Evolutionary conservation across 1,284 basidiomycete genomes (phyloP).

Genomic region (Ustilago curta): DNA sequence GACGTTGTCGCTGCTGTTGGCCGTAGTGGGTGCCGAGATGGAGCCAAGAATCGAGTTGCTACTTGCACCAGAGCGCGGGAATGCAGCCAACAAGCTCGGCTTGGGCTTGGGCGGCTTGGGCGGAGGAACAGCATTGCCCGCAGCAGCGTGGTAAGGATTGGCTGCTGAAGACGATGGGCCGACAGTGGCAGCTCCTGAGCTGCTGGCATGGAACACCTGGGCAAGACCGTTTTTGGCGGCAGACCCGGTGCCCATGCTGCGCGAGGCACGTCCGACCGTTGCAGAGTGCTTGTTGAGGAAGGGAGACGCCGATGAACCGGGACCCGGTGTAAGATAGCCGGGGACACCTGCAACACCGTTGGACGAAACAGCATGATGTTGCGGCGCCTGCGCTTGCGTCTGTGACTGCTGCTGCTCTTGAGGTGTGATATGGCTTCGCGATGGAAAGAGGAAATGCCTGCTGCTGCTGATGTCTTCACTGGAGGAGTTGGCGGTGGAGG

Average conservation of each 20-base stretch:
- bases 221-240: constrained; percentile 34
- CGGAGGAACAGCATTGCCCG: constrained; percentile 17
- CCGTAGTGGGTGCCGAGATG: constrained; percentile 20
- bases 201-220: constrained; percentile 21
- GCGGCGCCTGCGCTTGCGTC: neutral
- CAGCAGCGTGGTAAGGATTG: neutral
- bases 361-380: neutral
- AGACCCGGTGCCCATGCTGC: constrained; percentile 10
- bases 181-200: constrained; percentile 15
- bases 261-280: constrained; percentile 36
- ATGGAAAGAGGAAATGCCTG: constrained; percentile 20
- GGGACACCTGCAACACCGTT: constrained; percentile 7
- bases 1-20: neutral
- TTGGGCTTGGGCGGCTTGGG: constrained; percentile 44
- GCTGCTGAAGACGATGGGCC: constrained; percentile 19
- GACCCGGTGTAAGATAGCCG: constrained; percentile 31
- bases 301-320: constrained; percentile 40
- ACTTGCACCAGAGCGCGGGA: constrained; percentile 15
- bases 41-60: constrained; percentile 1
- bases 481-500: constrained; percentile 34
- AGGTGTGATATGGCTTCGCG: neutral
- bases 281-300: constrained; percentile 54
- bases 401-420: constrained; percentile 10
- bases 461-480: constrained; percentile 25
- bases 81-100: constrained; percentile 35